phyloP scores from a whole-genome alignment of 169 alveolate species.

The Babesia ovata region DNA sequence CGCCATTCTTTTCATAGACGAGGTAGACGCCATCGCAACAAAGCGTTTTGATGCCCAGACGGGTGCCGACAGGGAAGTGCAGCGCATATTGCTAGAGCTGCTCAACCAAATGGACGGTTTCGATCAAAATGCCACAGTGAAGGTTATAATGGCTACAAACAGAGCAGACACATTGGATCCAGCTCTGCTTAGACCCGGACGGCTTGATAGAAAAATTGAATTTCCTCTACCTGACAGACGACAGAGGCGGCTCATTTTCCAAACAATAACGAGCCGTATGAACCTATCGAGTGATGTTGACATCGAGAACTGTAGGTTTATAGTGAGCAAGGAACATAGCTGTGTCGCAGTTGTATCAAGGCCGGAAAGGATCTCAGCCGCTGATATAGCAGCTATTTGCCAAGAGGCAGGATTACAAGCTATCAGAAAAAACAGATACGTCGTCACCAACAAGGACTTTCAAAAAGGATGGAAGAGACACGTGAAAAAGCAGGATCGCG shows the following conservation, averaged over 20 bases:
- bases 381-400: conserved; percentile 98
- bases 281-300: conserved; percentile 97
- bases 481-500: conserved; percentile 92
- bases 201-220: conserved; percentile 97
- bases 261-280: conserved; percentile 97
- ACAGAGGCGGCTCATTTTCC: conserved; percentile 91
- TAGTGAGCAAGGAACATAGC: neutral
- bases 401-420: conserved; percentile 99
- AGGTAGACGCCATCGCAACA: conserved; percentile 98
- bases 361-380: conserved; percentile 97
- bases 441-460: conserved; percentile 93
- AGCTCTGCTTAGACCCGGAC: conserved; percentile 97
- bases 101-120: conserved; percentile 99
- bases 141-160: conserved; percentile 98
- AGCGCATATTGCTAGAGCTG: conserved; percentile 95
- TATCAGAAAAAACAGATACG: conserved; percentile 96
- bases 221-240: conserved; percentile 98
- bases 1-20: conserved; percentile 97
- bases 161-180: conserved; percentile 99
- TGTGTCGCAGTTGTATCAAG: conserved; percentile 87
- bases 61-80: conserved; percentile 99
- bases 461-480: conserved; percentile 96
- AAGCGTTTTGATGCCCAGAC: conserved; percentile 95
- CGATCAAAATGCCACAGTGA: conserved; percentile 95
- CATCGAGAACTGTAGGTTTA: conserved; percentile 89